Base-by-base conservation (phyloP, 2,329 filamentous ascomycete species). In the Penicillium sp. region DNA sequence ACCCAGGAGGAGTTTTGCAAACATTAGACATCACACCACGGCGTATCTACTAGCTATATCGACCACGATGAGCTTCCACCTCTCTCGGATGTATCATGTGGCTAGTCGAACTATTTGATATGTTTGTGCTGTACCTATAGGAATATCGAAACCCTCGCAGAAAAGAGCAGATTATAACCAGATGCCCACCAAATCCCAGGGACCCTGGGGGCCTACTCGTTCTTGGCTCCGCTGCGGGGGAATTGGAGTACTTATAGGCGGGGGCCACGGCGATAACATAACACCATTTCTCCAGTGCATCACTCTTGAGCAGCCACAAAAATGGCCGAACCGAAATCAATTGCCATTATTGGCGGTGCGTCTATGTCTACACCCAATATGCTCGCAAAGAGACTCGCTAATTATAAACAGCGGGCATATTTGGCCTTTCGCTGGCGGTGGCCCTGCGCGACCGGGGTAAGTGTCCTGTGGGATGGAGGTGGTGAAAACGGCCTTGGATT, bases 301-400 rank as follows among this genome's bases (percentile, higher is more conserved):
- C 29, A 26, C 32, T 13, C 15, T 20, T 9, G 17, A 13, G 15
- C 4, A 17, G 29, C 6, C n/a, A n/a, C 2, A n/a, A 27, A 9
- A 29, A 59, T 59, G 56, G 29, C 39, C 3, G 48, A 49, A 12
- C 4, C n/a, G 4, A 54, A 48, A 17, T 56, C 54, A 30, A 41
- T 59, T 10, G 51, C 56, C 7, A 32, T 59, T 15, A 52, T 59
- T 27, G 56, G 56, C 29, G 56, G 56, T 57, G 30, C n/a, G 42
- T 20, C 0, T n/a, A 10, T 34, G 2, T 15, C 7, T 18, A 1
- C 6, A 12, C 8, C n/a, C 26, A 21, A 18, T 15, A 13, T 13
- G 8, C 4, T n/a, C 18, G 21, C 23, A 21, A 26, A 34, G 2
- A 4, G 3, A 29, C 24, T 24, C 7, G 24, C 32, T 52, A 29